phyloP scores from a whole-genome alignment of 176 grass and related monocot genomes.

The Chrysopogon serrulatus region DNA sequence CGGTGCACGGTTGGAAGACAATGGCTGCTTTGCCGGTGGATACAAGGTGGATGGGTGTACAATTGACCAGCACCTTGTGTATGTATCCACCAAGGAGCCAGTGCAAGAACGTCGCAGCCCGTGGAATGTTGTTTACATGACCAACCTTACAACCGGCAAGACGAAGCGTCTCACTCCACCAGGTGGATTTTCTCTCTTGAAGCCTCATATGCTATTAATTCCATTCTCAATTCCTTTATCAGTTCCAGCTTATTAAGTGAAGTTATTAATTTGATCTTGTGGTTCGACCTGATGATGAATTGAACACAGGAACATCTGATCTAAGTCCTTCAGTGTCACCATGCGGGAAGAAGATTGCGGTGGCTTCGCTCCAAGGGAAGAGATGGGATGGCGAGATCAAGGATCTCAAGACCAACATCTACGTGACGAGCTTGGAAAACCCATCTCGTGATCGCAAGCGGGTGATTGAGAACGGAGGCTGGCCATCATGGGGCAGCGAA shows the following conservation, averaged over 20 bases:
- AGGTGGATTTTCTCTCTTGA: background rate
- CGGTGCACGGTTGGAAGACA: constrained; percentile 31
- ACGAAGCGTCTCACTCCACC: constrained; percentile 21
- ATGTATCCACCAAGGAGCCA: constrained; percentile 7
- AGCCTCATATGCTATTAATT: background rate
- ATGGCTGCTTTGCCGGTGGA: constrained; percentile 19
- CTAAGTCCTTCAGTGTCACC: constrained; percentile 28
- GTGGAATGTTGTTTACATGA: constrained; percentile 19
- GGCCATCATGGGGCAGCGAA: constrained; percentile 48
- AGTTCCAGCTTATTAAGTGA: background rate
- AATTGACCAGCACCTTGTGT: constrained; percentile 5
- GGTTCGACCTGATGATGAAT: no score
- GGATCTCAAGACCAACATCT: constrained; percentile 35
- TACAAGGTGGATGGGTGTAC: background rate
- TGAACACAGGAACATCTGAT: constrained; percentile 12
- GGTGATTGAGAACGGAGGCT: constrained; percentile 19
- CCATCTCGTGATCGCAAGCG: background rate
- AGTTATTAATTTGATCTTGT: background rate
- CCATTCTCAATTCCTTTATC: background rate
- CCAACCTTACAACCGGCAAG: constrained; percentile 23
- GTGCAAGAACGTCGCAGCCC: background rate
- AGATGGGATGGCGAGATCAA: constrained; percentile 35
- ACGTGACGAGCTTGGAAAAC: constrained; percentile 22
- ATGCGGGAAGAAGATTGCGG: constrained; percentile 32
- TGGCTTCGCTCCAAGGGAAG: constrained; percentile 40